phyloP scores from a whole-genome alignment of 1,139 yeast species.

The Yueomyces sp. region DNA sequence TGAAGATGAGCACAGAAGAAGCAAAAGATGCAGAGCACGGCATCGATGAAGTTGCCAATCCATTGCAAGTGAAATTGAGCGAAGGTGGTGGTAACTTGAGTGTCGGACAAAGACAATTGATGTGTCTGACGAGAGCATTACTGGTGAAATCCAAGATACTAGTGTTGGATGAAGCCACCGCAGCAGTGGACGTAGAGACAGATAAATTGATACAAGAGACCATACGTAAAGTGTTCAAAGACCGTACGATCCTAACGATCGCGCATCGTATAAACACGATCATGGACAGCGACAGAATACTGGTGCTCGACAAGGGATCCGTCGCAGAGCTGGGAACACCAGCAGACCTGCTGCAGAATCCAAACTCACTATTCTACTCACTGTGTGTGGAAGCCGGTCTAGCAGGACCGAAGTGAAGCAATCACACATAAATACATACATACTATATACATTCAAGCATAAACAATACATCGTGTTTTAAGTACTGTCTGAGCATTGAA shows the following conservation, averaged over 20 bases:
- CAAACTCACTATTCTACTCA: constrained; percentile 63
- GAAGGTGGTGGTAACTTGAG: constrained; percentile 87
- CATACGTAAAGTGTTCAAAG: constrained; percentile 70
- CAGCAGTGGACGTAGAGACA: constrained; percentile 94
- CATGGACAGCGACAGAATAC: constrained; percentile 78
- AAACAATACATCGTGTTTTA: background rate
- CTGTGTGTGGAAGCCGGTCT: constrained; percentile 46
- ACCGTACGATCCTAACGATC: constrained; percentile 84
- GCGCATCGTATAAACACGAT: constrained; percentile 93
- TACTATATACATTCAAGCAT: background rate
- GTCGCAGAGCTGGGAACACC: constrained; percentile 87
- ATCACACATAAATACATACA: background rate
- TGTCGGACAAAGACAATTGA: constrained; percentile 84
- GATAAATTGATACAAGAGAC: constrained; percentile 81
- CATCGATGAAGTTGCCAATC: constrained; percentile 13
- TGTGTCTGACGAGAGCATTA: constrained; percentile 83
- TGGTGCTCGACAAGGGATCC: constrained; percentile 75
- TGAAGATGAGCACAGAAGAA: constrained; percentile 36
- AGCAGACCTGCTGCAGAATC: constrained; percentile 46
- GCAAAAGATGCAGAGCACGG: background rate
- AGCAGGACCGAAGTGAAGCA: constrained; percentile 1
- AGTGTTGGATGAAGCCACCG: constrained; percentile 92
- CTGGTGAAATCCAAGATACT: constrained; percentile 67
- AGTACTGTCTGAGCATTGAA: background rate
- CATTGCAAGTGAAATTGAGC: constrained; percentile 49